These are phyloP conservation scores for Backusella luteola DNA, from an alignment of 192 early-diverging fungal genomes.

Conservation along the genomic window DNA sequence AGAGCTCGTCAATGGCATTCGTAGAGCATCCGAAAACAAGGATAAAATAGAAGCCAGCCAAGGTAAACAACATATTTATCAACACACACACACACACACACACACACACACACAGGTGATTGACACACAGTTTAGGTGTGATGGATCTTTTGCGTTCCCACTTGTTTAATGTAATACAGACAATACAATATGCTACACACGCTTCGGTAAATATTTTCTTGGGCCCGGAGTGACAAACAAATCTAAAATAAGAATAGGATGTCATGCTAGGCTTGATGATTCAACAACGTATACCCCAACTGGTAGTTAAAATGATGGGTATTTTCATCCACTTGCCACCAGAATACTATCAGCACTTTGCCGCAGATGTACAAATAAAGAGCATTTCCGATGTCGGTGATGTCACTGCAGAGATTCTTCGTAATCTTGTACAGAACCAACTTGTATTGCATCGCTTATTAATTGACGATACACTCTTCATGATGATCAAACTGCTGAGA, in stretches of 20 bases:
- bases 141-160: slow-evolving; percentile 31
- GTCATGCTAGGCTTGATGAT: slow-evolving; percentile 28
- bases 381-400: slow-evolving; percentile 23
- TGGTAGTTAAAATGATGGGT: slow-evolving; percentile 34
- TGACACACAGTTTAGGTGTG: slow-evolving; percentile 10
- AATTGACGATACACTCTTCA: slow-evolving; percentile 36
- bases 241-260: slow-evolving; percentile 10
- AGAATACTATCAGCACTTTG: slow-evolving; percentile 6
- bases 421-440: slow-evolving; percentile 28
- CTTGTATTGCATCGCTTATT: slow-evolving; percentile 23
- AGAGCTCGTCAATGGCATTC: slow-evolving; percentile 29
- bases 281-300: slow-evolving; percentile 36
- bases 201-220: slow-evolving; percentile 43
- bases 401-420: slow-evolving; percentile 30
- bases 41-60: slow-evolving; percentile 30
- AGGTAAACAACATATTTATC: slow-evolving; percentile 1
- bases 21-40: slow-evolving; percentile 26
- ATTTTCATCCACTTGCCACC: slow-evolving; percentile 36
- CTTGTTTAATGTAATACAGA: slow-evolving; percentile 38
- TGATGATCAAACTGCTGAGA: slow-evolving; percentile 31
- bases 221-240: neutral
- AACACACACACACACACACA: neutral
- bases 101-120: neutral
- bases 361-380: slow-evolving; percentile 8
- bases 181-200: slow-evolving; percentile 43